Base-by-base conservation (phyloP, 2,329 filamentous ascomycete species). In the Fusarium guadeloupense region DNA sequence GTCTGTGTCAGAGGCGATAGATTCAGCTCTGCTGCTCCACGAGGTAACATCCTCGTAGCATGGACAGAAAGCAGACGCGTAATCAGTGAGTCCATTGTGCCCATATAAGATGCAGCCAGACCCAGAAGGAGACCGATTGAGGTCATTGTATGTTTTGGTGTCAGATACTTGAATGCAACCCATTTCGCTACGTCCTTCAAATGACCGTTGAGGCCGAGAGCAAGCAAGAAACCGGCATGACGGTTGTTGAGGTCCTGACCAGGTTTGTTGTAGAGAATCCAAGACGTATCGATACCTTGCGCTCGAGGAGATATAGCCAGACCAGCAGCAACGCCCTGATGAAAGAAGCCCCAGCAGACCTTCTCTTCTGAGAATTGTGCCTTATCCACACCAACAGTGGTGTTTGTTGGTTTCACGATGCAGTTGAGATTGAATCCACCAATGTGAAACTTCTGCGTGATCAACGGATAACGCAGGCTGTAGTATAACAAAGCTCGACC, bases 101-200 rank as follows among this genome's bases (percentile, higher is more conserved):
- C 95, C 66, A 97, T 83, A 72, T 97, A 96, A 2, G 95, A 98
- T 21, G 92, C 95, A 9, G 95, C 93, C 16, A 99, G 81, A 1
- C 95, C 95, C 1, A 99, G 82, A 4, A 99, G 82, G n/a, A 99
- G 81, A 9, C 95, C 95, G 49, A 99, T 94, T 1, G 95, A 98
- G 20, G 95, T 98, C 95, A 99, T 99, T 21, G 93, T 96, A 75
- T 99, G 96, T 71, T 99, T 99, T 2, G 95, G 94, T 0, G 95
- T 99, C n/a, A 99, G 81, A 68, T 99, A 99, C 72, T 97, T 98
- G 83, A 98, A 99, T 9, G 93, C 94, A 37, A 99, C 89, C 94
- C 95, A 99, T 78, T 98, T 98, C 4, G 95, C 95, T 23, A 99
- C 85, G 8, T 88, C 90, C 67, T 92, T 95, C n/a, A 99, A 80